A percentile compares a stretch with the other conserved stretches of the same genome.
Conservation (phyloP, 208 protist genomes). For the Novymonas esmeraldas region DNA sequence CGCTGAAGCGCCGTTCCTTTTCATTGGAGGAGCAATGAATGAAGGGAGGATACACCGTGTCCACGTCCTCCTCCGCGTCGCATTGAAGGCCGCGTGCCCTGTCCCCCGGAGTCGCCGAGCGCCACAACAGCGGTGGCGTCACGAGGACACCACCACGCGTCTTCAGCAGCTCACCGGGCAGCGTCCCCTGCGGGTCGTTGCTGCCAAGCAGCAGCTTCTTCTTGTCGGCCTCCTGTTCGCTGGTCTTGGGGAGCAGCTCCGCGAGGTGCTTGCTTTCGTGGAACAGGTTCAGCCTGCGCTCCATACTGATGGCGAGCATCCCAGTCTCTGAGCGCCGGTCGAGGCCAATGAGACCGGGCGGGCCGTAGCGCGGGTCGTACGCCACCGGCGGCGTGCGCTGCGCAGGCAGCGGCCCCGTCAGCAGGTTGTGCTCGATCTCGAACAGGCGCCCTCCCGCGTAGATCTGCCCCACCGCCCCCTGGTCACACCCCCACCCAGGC, state of each 20-base stretch:
- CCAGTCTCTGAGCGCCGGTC: slow-evolving; percentile 30
- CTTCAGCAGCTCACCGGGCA: slow-evolving; percentile 1
- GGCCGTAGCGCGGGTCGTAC: slow-evolving; percentile 11
- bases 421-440: slow-evolving; percentile 35
- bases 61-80: slow-evolving; percentile 10
- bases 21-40: slow-evolving; percentile 36
- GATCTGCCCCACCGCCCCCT: slow-evolving; percentile 31
- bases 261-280: slow-evolving; percentile 27
- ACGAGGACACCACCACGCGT: slow-evolving; percentile 20
- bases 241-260: slow-evolving; percentile 11
- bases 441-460: slow-evolving; percentile 33
- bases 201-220: slow-evolving; percentile 18
- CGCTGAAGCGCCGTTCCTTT: slow-evolving; percentile 25
- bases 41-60: slow-evolving; percentile 23
- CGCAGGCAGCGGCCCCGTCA: slow-evolving; percentile 13
- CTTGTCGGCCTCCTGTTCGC: slow-evolving; percentile 7
- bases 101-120: slow-evolving; percentile 24
- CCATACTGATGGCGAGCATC: slow-evolving; percentile 16
- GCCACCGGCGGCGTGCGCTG: slow-evolving; percentile 9
- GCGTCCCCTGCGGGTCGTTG: slow-evolving; percentile 8
- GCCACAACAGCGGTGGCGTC: slow-evolving; percentile 33
- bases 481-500: slow-evolving; percentile 34
- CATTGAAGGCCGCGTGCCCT: slow-evolving; percentile 9
- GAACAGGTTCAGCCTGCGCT: slow-evolving; percentile 16
- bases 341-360: slow-evolving; percentile 17